Evolutionary conservation across 305 asterid genomes (phyloP).

Genomic region (Andrographis paniculata): DNA sequence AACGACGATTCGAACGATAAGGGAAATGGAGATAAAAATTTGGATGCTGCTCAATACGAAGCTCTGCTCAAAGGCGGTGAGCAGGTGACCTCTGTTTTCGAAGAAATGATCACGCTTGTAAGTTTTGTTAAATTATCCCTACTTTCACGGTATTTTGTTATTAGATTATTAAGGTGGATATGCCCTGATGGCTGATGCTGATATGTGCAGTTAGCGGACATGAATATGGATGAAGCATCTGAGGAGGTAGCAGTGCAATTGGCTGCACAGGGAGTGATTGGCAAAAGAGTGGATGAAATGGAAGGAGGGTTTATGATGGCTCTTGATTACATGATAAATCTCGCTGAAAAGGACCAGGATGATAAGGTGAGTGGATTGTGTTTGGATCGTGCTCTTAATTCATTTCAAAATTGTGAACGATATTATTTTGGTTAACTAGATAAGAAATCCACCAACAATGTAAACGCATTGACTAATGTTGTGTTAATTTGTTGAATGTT

Average conservation of each 20-base stretch:
- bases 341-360: constrained; percentile 82
- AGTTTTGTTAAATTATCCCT: neutral
- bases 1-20: constrained; percentile 17
- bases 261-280: constrained; percentile 98
- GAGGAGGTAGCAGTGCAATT: constrained; percentile 84
- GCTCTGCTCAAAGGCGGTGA: constrained; percentile 21
- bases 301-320: constrained; percentile 94
- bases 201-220: constrained; percentile 59
- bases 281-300: constrained; percentile 97
- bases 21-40: constrained; percentile 22
- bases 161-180: no score
- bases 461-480: no score
- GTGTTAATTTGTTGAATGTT: no score
- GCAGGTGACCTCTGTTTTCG: constrained; percentile 87
- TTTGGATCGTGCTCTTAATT: no score
- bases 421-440: no score
- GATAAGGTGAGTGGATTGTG: constrained; percentile 64
- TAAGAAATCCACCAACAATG: no score
- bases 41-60: constrained; percentile 51
- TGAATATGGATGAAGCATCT: constrained; percentile 88
- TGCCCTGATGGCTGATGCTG: no score
- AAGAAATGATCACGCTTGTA: constrained; percentile 45
- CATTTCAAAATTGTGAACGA: no score
- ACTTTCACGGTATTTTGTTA: no score
- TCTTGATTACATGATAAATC: constrained; percentile 92